Evolutionary conservation across 2,329 filamentous ascomycete genomes (phyloP).

Genomic region (Pseudocercospora fuligena): DNA sequence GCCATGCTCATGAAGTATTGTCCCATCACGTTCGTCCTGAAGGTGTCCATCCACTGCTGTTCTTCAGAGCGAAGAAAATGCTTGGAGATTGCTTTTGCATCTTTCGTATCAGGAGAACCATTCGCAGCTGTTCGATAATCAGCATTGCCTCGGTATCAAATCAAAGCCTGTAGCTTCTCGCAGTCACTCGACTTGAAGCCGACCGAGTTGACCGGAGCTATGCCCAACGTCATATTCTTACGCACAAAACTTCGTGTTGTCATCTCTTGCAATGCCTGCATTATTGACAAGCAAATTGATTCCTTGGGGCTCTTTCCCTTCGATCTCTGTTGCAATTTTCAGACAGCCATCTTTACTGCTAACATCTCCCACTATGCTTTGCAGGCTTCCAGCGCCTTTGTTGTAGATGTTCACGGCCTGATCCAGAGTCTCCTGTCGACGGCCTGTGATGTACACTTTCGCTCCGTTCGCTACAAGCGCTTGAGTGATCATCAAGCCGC

Average conservation of each 20-base stretch:
- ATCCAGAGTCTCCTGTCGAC: slow-evolving; percentile 51
- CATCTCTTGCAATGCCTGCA: slow-evolving; percentile 51
- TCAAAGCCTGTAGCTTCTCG: neutral
- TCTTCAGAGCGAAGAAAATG: slow-evolving; percentile 56
- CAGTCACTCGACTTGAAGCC: too few relatives aligned
- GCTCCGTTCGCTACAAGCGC: slow-evolving; percentile 55
- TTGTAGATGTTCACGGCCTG: slow-evolving; percentile 54
- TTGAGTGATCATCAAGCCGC: slow-evolving; percentile 54
- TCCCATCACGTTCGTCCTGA: slow-evolving; percentile 57
- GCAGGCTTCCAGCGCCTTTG: slow-evolving; percentile 48
- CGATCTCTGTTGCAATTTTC: slow-evolving; percentile 47
- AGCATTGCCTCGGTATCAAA: neutral
- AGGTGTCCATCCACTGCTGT: slow-evolving; percentile 55
- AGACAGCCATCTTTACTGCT: slow-evolving; percentile 57
- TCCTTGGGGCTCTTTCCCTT: slow-evolving; percentile 54
- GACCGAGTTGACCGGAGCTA: too few relatives aligned
- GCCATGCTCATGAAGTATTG: slow-evolving; percentile 60
- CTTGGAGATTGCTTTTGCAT: slow-evolving; percentile 54
- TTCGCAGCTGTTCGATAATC: slow-evolving; percentile 33
- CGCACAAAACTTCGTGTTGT: slow-evolving; percentile 55
- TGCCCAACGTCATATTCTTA: neutral
- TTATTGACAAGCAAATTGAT: slow-evolving; percentile 58
- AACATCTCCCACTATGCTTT: slow-evolving; percentile 52
- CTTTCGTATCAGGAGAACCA: slow-evolving; percentile 55
- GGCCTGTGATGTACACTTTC: slow-evolving; percentile 54